These are phyloP conservation scores for Microsporum audouinii DNA, from an alignment of 2,329 filamentous ascomycete species.

Conservation along the genomic window DNA sequence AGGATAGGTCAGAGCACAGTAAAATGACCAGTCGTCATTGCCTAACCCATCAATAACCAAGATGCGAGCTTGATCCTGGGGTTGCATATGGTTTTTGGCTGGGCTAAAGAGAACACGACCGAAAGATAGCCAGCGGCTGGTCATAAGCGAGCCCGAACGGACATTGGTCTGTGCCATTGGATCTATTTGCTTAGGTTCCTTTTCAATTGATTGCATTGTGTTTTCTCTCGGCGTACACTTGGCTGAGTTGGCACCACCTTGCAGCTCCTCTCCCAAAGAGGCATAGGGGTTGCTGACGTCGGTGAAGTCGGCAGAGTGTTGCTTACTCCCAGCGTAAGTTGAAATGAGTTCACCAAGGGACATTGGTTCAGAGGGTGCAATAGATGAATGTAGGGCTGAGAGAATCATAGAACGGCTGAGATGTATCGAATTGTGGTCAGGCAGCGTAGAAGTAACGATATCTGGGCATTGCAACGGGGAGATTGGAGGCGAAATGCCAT, in stretches of 20 bases:
- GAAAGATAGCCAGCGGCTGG: conserved; percentile 41
- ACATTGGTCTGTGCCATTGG: conserved; percentile 36
- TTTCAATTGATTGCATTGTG: conserved; percentile 14
- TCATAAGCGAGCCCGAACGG: conserved; percentile 41
- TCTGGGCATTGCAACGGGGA: conserved; percentile 11
- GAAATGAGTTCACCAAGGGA: conserved; percentile 45
- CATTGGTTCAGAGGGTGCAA: conserved; percentile 41
- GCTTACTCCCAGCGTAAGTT: conserved; percentile 35
- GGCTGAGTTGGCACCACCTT: conserved; percentile 5
- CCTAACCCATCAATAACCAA: conserved; percentile 40
- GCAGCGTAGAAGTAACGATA: conserved; percentile 12
- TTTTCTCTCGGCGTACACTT: neutral
- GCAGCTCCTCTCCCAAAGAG: neutral
- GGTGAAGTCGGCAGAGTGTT: conserved; percentile 13
- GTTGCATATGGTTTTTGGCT: conserved; percentile 36
- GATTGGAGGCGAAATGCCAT: conserved; percentile 10
- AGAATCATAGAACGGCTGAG: conserved; percentile 42
- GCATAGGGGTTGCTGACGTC: neutral
- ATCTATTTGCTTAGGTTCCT: conserved; percentile 33
- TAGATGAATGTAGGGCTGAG: conserved; percentile 39
- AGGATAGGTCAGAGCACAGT: conserved; percentile 40
- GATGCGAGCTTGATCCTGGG: conserved; percentile 32
- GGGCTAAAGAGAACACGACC: conserved; percentile 41
- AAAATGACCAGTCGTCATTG: conserved; percentile 44
- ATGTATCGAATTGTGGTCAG: conserved; percentile 27